Conservation (phyloP, 1,284 basidiomycete genomes). For the Cerrena zonata region DNA sequence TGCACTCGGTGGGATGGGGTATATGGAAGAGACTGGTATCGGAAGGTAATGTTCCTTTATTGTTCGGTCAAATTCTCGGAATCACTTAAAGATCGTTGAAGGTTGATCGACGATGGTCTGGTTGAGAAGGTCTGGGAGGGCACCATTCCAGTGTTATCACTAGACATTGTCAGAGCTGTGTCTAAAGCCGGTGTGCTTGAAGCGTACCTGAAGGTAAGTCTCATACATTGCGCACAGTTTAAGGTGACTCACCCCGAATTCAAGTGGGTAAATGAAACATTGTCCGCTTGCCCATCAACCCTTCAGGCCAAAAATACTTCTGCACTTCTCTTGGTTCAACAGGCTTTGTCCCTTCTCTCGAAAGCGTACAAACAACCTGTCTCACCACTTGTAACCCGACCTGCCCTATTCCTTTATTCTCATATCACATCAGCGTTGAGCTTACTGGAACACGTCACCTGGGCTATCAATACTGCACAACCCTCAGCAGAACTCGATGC, state of each 20-base stretch:
- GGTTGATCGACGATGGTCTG: constrained; percentile 55
- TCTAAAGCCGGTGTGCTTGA: constrained; percentile 33
- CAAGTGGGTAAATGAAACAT: constrained; percentile 50
- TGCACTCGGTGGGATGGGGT: constrained; percentile 71
- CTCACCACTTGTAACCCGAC: constrained; percentile 45
- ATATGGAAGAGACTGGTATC: constrained; percentile 76
- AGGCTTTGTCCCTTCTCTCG: constrained; percentile 33
- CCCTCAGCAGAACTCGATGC: constrained; percentile 35
- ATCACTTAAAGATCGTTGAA: too few relatives aligned
- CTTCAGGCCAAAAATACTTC: constrained; percentile 24
- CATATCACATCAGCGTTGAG: constrained; percentile 45
- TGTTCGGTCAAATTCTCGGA: too few relatives aligned
- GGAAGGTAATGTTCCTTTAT: constrained; percentile 38
- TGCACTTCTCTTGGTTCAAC: constrained; percentile 29
- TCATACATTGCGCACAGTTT: too few relatives aligned
- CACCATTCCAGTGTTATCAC: constrained; percentile 59
- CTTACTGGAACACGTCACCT: constrained; percentile 62
- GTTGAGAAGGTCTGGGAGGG: constrained; percentile 85
- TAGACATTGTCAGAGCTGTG: constrained; percentile 59
- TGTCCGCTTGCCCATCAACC: constrained; percentile 36
- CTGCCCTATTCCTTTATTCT: constrained; percentile 52
- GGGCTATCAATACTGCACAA: constrained; percentile 39
- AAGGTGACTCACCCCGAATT: constrained; percentile 6
- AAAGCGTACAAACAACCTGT: constrained; percentile 34
- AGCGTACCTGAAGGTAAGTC: constrained; percentile 33